phyloP scores from a whole-genome alignment of 2,329 filamentous ascomycete genomes.

The Chaetomium olivaceum region DNA sequence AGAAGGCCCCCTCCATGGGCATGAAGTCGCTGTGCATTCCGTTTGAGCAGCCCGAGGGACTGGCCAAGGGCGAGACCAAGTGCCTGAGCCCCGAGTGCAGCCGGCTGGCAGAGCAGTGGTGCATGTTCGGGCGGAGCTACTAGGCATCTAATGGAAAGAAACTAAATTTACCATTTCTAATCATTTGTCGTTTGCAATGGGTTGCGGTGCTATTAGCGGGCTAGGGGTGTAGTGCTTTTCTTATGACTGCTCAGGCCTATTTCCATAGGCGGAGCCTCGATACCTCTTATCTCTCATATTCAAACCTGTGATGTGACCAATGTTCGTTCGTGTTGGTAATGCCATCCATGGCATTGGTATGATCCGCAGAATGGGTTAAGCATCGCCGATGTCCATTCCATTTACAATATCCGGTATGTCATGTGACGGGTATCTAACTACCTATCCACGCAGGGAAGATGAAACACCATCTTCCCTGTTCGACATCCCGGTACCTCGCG shows the following conservation, averaged over 20 bases:
- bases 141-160: slow-evolving; percentile 34
- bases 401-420: not conserved
- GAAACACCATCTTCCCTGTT: not conserved
- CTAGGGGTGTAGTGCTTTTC: not conserved
- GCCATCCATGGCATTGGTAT: not conserved
- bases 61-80: slow-evolving; percentile 79
- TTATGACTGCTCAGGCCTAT: not conserved
- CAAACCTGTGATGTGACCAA: not conserved
- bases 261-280: slow-evolving; percentile 6
- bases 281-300: slow-evolving; percentile 13
- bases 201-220: not conserved
- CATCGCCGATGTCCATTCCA: not conserved
- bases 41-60: slow-evolving; percentile 77
- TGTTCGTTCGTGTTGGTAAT: not conserved
- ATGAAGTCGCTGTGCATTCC: slow-evolving; percentile 73
- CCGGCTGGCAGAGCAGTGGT: slow-evolving; percentile 77
- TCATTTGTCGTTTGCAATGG: slow-evolving; percentile 4
- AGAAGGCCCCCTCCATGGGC: slow-evolving; percentile 60
- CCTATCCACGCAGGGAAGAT: not conserved
- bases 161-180: not conserved
- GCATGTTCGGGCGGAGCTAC: slow-evolving; percentile 84
- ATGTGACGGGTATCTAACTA: not conserved
- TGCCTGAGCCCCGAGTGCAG: slow-evolving; percentile 88
- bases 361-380: not conserved
- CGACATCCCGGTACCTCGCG: not conserved